Base-by-base conservation (phyloP, 2,329 filamentous ascomycete genomes). In the Colletotrichum theobromicola region DNA sequence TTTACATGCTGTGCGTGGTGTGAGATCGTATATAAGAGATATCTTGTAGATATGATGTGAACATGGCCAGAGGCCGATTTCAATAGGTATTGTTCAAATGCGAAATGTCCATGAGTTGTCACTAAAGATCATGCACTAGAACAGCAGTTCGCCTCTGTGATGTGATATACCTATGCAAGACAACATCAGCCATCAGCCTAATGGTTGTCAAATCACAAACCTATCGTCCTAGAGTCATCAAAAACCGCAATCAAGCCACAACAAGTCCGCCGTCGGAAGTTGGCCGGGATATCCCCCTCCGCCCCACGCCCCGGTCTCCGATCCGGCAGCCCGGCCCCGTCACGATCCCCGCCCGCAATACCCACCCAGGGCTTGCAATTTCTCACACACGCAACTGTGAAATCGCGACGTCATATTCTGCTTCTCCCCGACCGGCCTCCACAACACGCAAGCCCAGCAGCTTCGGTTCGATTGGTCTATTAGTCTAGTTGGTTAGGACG, bases 401-500 rank as follows among this genome's bases (percentile, higher is more conserved):
- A 24, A 10, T 53, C 9, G 2, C 16, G 46, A 12, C 15, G 12
- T 37, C 32, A 57, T 34, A 71, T 30, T 71, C 18, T n/a, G 67
- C 28, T 5, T 9, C 5, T 6, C 6, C 2, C 2, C 66, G 0
- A 2, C 2, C 9, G 0, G 55, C 8, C 2, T 3, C 16, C 61
- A 60, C 28, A 32, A 16, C 30, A 24, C 15, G 7, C 10, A 32
- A 60, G 50, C 26, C 9, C 3, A 7, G 1, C 18, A 55, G 1
- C 21, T 15, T 10, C 16, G 46, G 15, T n/a, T 58, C 5, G 3
- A 8, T 26, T 10, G 68, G 72, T 74, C 72, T 74, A 72, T 74
- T 74, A 74, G 72, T 74, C 72, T 70, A 70, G 68, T 70, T 70
- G 68, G 68, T 70, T 70, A 70, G 68, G 68, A 70, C 68, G 68